Conservation (phyloP, 2,329 filamentous ascomycete species). For the Coniochaeta sp. region DNA sequence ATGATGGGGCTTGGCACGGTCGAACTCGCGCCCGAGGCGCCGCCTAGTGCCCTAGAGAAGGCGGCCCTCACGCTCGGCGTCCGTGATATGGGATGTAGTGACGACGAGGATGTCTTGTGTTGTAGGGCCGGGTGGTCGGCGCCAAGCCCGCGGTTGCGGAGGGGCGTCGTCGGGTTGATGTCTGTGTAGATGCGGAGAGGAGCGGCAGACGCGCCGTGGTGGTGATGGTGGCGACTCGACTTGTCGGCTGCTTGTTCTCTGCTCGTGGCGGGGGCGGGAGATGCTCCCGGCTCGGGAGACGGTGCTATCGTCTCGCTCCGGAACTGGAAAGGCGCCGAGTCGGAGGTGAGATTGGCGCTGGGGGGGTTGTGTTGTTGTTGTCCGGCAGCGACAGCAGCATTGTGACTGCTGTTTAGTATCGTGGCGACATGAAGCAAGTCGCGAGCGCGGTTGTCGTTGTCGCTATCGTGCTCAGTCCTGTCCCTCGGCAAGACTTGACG, state of each 20-base stretch:
- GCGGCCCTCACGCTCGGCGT: slow-evolving; percentile 56
- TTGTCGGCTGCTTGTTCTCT: background rate
- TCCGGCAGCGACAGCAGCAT: background rate
- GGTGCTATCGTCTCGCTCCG: slow-evolving; percentile 21
- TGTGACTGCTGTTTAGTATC: background rate
- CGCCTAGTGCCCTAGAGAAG: slow-evolving; percentile 40
- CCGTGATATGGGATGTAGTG: slow-evolving; percentile 45
- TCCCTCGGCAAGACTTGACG: background rate
- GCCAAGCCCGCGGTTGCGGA: slow-evolving; percentile 10
- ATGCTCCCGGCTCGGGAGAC: slow-evolving; percentile 17
- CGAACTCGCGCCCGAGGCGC: slow-evolving; percentile 54
- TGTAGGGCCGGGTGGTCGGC: slow-evolving; percentile 23
- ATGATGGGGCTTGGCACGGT: slow-evolving; percentile 67
- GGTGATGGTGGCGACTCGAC: slow-evolving; percentile 9
- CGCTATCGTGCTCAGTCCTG: background rate
- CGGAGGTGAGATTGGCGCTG: slow-evolving; percentile 5
- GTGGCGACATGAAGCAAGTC: background rate
- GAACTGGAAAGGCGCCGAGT: slow-evolving; percentile 15
- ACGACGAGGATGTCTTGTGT: slow-evolving; percentile 35
- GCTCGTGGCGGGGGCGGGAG: slow-evolving; percentile 5
- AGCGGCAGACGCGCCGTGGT: slow-evolving; percentile 4
- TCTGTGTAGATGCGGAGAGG: slow-evolving; percentile 14
- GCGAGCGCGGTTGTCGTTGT: background rate
- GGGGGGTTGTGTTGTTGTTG: background rate
- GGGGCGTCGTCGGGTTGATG: slow-evolving; percentile 12